phyloP scores from a whole-genome alignment of 1,284 basidiomycete genomes.

The Meira miltonrushii region DNA sequence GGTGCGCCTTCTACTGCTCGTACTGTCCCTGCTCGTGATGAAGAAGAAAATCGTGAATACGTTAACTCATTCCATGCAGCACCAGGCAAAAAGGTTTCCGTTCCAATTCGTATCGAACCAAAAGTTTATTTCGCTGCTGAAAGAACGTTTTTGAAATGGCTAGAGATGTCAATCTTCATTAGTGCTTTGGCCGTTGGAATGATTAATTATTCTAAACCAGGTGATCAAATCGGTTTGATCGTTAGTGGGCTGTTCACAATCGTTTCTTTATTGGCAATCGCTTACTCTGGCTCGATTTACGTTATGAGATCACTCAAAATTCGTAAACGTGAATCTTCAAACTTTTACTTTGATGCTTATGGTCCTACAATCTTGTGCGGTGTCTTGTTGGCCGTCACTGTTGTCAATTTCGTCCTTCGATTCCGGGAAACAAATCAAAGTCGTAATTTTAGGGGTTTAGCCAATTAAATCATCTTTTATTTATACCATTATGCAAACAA shows the following conservation, averaged over 20 bases:
- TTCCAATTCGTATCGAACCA: conserved; percentile 90
- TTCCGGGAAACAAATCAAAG: conserved; percentile 31
- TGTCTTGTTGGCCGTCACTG: conserved; percentile 31
- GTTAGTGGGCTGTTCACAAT: conserved; percentile 82
- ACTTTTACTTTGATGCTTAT: conserved; percentile 49
- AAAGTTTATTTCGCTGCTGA: conserved; percentile 98
- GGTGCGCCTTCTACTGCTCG: conserved; percentile 46
- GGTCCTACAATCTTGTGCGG: conserved; percentile 47
- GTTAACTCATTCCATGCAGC: conserved; percentile 72
- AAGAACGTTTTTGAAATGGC: conserved; percentile 70
- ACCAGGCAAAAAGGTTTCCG: conserved; percentile 79
- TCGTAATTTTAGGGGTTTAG: conserved; percentile 27
- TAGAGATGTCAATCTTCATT: conserved; percentile 71
- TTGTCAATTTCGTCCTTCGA: conserved; percentile 48
- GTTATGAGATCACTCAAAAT: conserved; percentile 76
- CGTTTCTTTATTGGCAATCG: conserved; percentile 79
- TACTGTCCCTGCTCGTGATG: conserved; percentile 10
- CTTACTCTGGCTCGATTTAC: conserved; percentile 82
- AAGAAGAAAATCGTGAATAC: conserved; percentile 54
- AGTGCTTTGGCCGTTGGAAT: conserved; percentile 51
- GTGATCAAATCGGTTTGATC: conserved; percentile 73
- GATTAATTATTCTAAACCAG: conserved; percentile 75
- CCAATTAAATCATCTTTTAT: conserved; percentile 20
- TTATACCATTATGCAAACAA: background rate
- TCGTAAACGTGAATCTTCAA: conserved; percentile 39